Conservation (phyloP, 306 rosid species). For the Comarum palustre region DNA sequence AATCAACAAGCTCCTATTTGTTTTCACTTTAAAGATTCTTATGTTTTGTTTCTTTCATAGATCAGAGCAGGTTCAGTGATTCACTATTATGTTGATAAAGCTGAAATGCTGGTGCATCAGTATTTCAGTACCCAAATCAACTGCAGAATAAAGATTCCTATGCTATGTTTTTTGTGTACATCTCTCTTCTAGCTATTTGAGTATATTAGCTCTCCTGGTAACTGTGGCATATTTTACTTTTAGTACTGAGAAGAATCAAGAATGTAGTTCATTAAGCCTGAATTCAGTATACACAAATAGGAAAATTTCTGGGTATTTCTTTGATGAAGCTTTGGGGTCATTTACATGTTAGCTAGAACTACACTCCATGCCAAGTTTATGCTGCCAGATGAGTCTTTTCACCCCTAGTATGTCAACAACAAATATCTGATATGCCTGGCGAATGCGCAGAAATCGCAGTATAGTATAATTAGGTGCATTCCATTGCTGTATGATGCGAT, state of each 20-base stretch:
- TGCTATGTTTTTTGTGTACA: not conserved
- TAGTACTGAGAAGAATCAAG: not conserved
- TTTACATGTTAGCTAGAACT: slow-evolving; percentile 6
- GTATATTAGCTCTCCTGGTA: not conserved
- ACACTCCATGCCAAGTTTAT: not conserved
- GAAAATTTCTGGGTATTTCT: not conserved
- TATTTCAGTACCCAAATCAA: not conserved
- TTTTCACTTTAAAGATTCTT: not conserved
- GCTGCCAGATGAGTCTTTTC: not conserved
- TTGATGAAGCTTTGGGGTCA: not conserved
- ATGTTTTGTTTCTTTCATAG: not conserved
- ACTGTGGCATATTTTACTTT: not conserved
- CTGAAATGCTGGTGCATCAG: not conserved
- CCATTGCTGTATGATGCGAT: not conserved
- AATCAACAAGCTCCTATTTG: not conserved
- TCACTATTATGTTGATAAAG: not conserved
- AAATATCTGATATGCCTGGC: not conserved
- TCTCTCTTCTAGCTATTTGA: not conserved
- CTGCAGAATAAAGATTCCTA: not conserved
- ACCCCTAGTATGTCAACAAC: not conserved
- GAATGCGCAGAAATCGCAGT: not conserved
- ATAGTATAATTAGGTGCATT: not conserved
- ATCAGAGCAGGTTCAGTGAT: not conserved
- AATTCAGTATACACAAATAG: not conserved
- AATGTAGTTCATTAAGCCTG: not conserved